Evolutionary conservation across 164 flowering plant species (phyloP), one percentile per base, ranked within the genome.

Genomic region (Umbilicus rupestris): DNA sequence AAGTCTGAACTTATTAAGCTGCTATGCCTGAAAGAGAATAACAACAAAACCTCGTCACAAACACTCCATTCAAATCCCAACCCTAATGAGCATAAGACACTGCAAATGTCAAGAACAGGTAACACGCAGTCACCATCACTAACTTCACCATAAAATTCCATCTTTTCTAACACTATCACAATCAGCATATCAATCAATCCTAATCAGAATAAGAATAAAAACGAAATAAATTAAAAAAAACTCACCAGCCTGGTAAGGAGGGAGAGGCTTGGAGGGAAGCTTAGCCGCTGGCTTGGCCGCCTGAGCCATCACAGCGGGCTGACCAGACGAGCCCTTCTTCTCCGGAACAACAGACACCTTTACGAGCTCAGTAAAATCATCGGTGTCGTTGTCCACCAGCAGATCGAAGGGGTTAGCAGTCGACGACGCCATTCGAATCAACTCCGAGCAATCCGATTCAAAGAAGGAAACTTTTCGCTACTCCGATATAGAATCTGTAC

Each of bases 221-320:
- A 62, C 3, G 50, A 46, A 3, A 30, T 1, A 29, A 29, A 29
- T 16, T 14, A 47, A 50, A 20, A 29, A 26, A 63, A 60, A 11
- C 81, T 79, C 66, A 90, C 96, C 92, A 74, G 93, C 86, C 75
- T 90, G 90, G 66, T 91, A 75, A 2, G 92, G 94, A 66, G 94
- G 90, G 9, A 76, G 79, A 3, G 96, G 93, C 79, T 86, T 87
- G 55, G 90, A 62, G 1, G 97, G 97, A 37, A 83, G 68, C 77
- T 77, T 79, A 52, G 85, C 80, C 3, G 74, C 78, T 1, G 74
- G 71, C 75, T 79, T 73, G 12, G 70, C 45, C 8, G 75, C 66
- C 78, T 65, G 71, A 3, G 64, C 64, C 17, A n/a, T 24, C 8
- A 30, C 73, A 16, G 65, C 65, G 30, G 66, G 70, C 58, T 52